Evolutionary conservation across 805 yeast genomes (phyloP).

Genomic region (Martiniozyma abietophila): DNA sequence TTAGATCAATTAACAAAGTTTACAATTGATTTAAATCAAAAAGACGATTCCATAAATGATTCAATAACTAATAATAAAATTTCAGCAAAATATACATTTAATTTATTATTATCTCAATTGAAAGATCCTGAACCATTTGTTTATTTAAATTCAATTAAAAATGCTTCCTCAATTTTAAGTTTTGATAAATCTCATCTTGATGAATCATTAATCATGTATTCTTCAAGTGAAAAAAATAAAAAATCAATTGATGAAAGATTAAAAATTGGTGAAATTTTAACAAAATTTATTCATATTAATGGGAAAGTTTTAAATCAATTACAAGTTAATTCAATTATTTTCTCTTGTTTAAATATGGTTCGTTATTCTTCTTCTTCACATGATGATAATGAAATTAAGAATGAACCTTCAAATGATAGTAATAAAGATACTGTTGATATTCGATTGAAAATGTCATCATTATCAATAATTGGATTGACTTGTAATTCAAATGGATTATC

Average conservation of each 20-base stretch:
- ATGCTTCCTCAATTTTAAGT: constrained; percentile 53
- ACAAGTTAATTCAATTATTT: constrained; percentile 29
- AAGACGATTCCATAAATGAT: too few relatives aligned
- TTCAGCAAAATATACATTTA: constrained; percentile 39
- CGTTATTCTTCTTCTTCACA: constrained; percentile 2
- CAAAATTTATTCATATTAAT: constrained; percentile 43
- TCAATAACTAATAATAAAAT: constrained; percentile 20
- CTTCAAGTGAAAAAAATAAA: constrained; percentile 3
- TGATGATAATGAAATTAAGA: neutral
- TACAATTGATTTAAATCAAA: constrained; percentile 25
- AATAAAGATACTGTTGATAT: constrained; percentile 32
- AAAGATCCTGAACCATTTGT: constrained; percentile 80
- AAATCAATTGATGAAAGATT: constrained; percentile 53
- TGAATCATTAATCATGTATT: constrained; percentile 11
- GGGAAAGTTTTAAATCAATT: constrained; percentile 35
- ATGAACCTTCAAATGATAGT: neutral
- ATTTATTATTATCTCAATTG: constrained; percentile 54
- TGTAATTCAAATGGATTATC: constrained; percentile 38
- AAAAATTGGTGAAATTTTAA: constrained; percentile 73
- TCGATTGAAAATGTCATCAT: constrained; percentile 71
- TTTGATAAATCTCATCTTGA: constrained; percentile 21
- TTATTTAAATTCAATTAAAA: constrained; percentile 76
- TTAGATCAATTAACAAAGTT: constrained; percentile 53
- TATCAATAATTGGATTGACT: constrained; percentile 73
- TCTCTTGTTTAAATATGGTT: constrained; percentile 29